These are phyloP conservation scores for Vanrija sp. DNA, from an alignment of 1,284 basidiomycete species.

Conservation along the genomic window DNA sequence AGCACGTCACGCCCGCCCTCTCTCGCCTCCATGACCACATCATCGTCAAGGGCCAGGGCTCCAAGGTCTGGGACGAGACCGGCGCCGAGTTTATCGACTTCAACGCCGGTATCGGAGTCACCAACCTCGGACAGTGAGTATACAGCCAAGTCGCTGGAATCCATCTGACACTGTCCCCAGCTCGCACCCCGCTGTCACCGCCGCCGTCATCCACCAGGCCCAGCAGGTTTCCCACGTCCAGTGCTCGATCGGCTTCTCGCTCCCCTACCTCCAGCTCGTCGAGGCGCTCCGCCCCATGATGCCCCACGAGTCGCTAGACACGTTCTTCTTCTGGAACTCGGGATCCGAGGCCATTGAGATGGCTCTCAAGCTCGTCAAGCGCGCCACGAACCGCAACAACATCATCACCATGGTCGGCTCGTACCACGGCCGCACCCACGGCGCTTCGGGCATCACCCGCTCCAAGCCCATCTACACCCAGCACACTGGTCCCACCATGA, in stretches of 20 bases:
- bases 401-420: constrained; percentile 82
- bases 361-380: constrained; percentile 56
- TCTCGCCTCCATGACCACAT: constrained; percentile 55
- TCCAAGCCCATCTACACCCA: constrained; percentile 85
- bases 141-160: neutral
- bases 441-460: constrained; percentile 76
- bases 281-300: constrained; percentile 23
- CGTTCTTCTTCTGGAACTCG: constrained; percentile 96
- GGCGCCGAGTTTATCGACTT: constrained; percentile 72
- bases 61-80: constrained; percentile 61
- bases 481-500: constrained; percentile 19
- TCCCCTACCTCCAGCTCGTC: constrained; percentile 21
- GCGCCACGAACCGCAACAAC: constrained; percentile 74
- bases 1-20: constrained; percentile 34
- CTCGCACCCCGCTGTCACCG: constrained; percentile 76
- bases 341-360: constrained; percentile 39
- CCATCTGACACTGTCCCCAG: constrained; percentile 47
- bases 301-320: constrained; percentile 45
- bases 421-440: constrained; percentile 78
- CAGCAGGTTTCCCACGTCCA: constrained; percentile 74
- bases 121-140: constrained; percentile 22
- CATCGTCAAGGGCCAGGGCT: constrained; percentile 72
- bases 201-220: constrained; percentile 78
- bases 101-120: constrained; percentile 71
- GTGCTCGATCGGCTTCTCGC: constrained; percentile 34